Evolutionary conservation across 371 early-diverging fungal species (phyloP).

Genomic region (Mucor sp.): DNA sequence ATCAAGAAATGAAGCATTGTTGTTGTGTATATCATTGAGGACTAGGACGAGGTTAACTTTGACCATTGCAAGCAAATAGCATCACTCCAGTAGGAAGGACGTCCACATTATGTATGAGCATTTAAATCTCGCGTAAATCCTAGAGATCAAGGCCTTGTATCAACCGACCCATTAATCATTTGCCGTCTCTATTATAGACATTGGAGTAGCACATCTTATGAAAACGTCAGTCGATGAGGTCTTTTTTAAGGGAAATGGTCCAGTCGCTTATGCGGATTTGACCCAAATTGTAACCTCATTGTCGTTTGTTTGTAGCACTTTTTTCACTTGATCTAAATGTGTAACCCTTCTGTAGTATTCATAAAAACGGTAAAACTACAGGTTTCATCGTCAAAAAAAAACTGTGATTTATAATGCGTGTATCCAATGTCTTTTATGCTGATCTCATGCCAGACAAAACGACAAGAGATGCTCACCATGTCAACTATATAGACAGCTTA

Average conservation of each 20-base stretch:
- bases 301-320: not conserved
- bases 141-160: too few species aligned
- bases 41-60: not conserved
- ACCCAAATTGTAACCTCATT: not conserved
- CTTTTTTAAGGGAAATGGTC: not conserved
- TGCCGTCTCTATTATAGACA: not conserved
- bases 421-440: not conserved
- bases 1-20: not conserved
- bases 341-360: not conserved
- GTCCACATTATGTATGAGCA: not conserved
- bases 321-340: not conserved
- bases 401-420: not conserved
- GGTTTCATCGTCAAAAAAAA: not conserved
- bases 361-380: not conserved
- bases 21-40: not conserved
- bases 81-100: not conserved
- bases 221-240: not conserved
- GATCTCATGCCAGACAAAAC: not conserved
- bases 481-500: not conserved
- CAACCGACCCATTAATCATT: not conserved
- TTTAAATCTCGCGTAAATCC: too few species aligned
- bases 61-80: too few species aligned
- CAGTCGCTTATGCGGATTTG: not conserved
- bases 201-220: not conserved
- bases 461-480: not conserved